Conservation (phyloP, 352 stramenopile genomes). For the Phytophthora multivora region DNA sequence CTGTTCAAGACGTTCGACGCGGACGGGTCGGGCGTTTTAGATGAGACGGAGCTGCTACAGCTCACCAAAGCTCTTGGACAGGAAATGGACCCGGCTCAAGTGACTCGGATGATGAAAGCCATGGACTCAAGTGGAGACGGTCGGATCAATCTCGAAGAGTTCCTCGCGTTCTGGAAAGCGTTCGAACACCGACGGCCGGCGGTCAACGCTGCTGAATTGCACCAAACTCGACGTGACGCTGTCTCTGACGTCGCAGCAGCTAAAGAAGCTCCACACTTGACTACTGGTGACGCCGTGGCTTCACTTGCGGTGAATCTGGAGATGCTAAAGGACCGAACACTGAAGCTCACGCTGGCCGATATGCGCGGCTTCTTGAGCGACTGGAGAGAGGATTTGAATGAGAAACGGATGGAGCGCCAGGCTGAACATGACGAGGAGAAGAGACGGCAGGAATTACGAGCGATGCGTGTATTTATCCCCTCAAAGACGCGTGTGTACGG, state of each 20-base stretch:
- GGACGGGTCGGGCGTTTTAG: conserved; percentile 59
- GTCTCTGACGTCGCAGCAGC: conserved; percentile 12
- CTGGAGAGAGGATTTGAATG: conserved; percentile 55
- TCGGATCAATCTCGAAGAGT: conserved; percentile 65
- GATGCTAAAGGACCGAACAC: conserved; percentile 49
- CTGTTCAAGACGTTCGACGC: conserved; percentile 68
- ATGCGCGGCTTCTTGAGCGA: conserved; percentile 51
- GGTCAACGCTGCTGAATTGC: conserved; percentile 15
- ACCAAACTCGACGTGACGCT: conserved; percentile 27
- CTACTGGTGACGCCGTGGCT: conserved; percentile 27
- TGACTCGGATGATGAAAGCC: conserved; percentile 56
- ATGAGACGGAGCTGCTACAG: conserved; percentile 54
- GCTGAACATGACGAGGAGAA: conserved; percentile 25
- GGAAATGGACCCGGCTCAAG: conserved; percentile 43
- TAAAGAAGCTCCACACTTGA: conserved; percentile 7
- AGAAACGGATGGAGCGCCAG: conserved; percentile 40
- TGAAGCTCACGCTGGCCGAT: conserved; percentile 56
- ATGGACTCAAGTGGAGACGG: conserved; percentile 72
- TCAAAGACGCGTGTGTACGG: conserved; percentile 54
- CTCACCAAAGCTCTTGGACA: conserved; percentile 56
- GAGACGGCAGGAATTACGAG: conserved; percentile 6
- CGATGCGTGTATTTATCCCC: conserved; percentile 38
- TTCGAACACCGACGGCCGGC: conserved; percentile 43
- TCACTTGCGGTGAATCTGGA: conserved; percentile 56
- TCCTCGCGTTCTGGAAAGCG: conserved; percentile 69